Conservation (phyloP, 768 basidiomycete genomes). For the Phlegmacium glaucopus region DNA sequence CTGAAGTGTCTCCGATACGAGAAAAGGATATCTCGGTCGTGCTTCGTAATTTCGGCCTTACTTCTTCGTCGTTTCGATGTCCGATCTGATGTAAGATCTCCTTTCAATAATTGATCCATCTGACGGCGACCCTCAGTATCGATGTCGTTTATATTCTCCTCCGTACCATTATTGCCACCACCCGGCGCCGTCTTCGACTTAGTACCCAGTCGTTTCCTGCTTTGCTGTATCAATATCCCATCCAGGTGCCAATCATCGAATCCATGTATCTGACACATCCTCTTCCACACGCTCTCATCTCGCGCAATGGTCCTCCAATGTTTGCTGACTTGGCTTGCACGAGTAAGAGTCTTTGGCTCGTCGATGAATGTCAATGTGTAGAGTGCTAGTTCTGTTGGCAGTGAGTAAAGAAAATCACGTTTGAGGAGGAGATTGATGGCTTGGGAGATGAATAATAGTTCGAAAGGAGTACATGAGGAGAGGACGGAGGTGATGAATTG, state of each 20-base stretch:
- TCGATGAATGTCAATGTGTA: constrained; percentile 74
- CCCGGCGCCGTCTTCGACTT: background rate
- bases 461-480: constrained; percentile 50
- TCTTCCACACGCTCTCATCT: constrained; percentile 77
- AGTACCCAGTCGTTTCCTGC: background rate
- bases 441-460: constrained; percentile 64
- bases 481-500: constrained; percentile 51
- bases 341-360: constrained; percentile 63
- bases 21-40: constrained; percentile 22
- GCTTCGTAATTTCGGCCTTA: no score
- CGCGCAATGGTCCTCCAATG: constrained; percentile 63
- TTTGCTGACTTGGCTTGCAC: constrained; percentile 64
- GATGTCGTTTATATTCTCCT: no score
- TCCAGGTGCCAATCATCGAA: constrained; percentile 28
- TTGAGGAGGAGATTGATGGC: constrained; percentile 63
- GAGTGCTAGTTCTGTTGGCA: constrained; percentile 57
- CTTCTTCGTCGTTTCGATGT: no score
- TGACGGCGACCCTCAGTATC: no score
- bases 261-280: constrained; percentile 58
- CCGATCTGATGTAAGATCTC: no score
- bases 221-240: background rate
- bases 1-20: constrained; percentile 74
- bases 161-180: no score
- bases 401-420: constrained; percentile 47
- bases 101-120: no score